Percentiles rank a stretch among this genome's conserved stretches.
Evolutionary conservation across 2,329 filamentous ascomycete species (phyloP).

Genomic region (Periconia sp.): DNA sequence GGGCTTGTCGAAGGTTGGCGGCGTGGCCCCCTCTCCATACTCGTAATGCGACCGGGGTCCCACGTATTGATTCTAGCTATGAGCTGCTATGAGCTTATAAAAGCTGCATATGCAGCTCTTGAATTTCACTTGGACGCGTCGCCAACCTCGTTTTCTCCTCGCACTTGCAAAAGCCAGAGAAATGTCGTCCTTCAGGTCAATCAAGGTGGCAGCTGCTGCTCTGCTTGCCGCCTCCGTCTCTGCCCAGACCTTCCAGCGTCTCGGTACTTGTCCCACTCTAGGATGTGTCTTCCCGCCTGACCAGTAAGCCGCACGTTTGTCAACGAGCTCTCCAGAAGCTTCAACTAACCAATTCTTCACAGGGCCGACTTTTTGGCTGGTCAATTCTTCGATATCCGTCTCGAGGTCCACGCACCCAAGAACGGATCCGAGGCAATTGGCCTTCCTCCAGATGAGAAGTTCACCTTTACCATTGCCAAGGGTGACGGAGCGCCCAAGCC

Average conservation of each 20-base stretch:
- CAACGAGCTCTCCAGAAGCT: conserved; percentile 6
- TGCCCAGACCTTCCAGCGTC: conserved; percentile 58
- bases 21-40: conserved; percentile 6
- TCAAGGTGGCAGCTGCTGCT: conserved; percentile 26
- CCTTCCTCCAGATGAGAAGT: conserved; percentile 69
- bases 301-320: conserved; percentile 45
- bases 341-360: conserved; percentile 6
- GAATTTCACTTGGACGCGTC: conserved; percentile 9
- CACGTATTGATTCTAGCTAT: too few species aligned
- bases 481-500: conserved; percentile 57
- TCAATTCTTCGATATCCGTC: conserved; percentile 80
- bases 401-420: conserved; percentile 78
- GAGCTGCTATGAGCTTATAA: background rate
- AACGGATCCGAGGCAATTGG: conserved; percentile 81
- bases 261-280: conserved; percentile 58
- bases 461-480: conserved; percentile 74
- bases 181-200: conserved; percentile 35
- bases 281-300: conserved; percentile 60
- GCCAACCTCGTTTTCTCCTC: background rate
- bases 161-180: conserved; percentile 14
- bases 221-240: conserved; percentile 29
- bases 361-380: conserved; percentile 79
- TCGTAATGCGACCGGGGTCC: conserved; percentile 6
- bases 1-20: conserved; percentile 13
- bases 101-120: conserved; percentile 19